These are phyloP conservation scores for Claviceps digitariae DNA, from an alignment of 2,329 filamentous ascomycete species.

Conservation along the genomic window DNA sequence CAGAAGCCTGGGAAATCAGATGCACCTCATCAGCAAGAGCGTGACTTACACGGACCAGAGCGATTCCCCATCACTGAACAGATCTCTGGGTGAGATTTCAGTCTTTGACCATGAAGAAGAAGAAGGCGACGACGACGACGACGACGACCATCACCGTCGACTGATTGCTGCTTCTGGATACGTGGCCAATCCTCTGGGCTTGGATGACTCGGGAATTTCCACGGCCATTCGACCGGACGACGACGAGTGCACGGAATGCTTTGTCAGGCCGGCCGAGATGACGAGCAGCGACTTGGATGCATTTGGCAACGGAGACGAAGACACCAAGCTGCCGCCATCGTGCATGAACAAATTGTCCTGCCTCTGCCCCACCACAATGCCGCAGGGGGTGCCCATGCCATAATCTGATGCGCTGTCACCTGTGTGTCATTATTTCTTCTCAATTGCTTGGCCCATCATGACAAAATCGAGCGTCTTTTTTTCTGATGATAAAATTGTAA, in stretches of 20 bases:
- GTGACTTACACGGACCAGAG: slow-evolving; percentile 11
- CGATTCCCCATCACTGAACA: slow-evolving; percentile 21
- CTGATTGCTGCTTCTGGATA: neutral
- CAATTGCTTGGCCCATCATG: neutral
- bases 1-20: slow-evolving; percentile 34
- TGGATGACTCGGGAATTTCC: slow-evolving; percentile 24
- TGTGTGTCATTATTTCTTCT: neutral
- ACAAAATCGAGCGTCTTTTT: neutral
- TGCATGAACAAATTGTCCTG: slow-evolving; percentile 52
- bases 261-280: slow-evolving; percentile 35
- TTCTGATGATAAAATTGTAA: neutral
- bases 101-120: slow-evolving; percentile 31
- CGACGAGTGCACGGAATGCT: slow-evolving; percentile 33
- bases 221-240: slow-evolving; percentile 22
- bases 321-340: slow-evolving; percentile 32
- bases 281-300: slow-evolving; percentile 27
- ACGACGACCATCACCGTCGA: slow-evolving; percentile 11
- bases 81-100: slow-evolving; percentile 24
- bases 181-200: slow-evolving; percentile 1
- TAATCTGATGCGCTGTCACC: neutral
- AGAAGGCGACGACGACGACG: slow-evolving; percentile 13
- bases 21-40: slow-evolving; percentile 33
- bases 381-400: slow-evolving; percentile 13
- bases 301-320: slow-evolving; percentile 27
- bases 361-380: slow-evolving; percentile 39